Evolutionary conservation across 257 asterid genomes (phyloP).

Genomic region (Apocynum venetum): DNA sequence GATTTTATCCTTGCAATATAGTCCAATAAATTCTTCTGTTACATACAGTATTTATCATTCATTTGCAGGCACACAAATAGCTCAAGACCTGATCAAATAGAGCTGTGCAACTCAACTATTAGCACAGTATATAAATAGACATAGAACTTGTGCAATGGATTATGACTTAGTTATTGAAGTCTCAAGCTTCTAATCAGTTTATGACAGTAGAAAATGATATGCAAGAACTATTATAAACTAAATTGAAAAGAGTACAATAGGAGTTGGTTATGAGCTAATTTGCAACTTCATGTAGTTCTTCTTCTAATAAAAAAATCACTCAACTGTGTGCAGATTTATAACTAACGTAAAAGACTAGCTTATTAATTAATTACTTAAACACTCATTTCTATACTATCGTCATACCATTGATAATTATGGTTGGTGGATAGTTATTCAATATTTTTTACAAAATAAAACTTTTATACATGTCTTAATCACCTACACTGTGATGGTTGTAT

Average conservation of each 20-base stretch:
- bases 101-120: neutral
- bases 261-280: neutral
- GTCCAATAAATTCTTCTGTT: neutral
- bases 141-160: neutral
- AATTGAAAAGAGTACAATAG: neutral
- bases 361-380: neutral
- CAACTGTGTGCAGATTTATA: neutral
- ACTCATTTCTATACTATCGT: neutral
- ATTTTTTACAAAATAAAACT: neutral
- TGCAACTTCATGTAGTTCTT: neutral
- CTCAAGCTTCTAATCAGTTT: neutral
- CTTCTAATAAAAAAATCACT: neutral
- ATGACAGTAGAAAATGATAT: neutral
- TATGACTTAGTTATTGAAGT: neutral
- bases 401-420: neutral
- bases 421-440: neutral
- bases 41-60: too few relatives aligned
- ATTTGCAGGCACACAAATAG: neutral
- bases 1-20: neutral
- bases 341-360: neutral
- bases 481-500: neutral
- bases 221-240: neutral
- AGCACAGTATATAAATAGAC: neutral
- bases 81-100: neutral
- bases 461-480: neutral